Evolutionary conservation across 176 grass and related monocot species (phyloP), one percentile per base, ranked within the genome.

Genomic region (Phoenix roebelenii): DNA sequence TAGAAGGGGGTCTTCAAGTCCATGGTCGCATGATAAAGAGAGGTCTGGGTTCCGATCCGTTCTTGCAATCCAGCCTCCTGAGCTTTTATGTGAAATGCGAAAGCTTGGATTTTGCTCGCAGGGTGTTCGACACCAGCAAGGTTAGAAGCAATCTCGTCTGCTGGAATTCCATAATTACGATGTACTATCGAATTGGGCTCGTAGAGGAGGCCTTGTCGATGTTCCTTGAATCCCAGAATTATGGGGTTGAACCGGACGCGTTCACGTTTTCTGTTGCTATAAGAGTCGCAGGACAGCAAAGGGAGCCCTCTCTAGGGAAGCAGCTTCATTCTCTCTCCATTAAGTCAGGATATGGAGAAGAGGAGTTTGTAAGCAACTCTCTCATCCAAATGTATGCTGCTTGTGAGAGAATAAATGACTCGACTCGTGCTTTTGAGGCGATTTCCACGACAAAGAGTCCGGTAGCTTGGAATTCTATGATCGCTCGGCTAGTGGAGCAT

Each of bases 391-490:
- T 56, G 54, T 56, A 56, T 56, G 54, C 18, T 56, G 54, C 54
- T 56, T 23, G 54, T 56, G 54, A 22, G 54, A 56, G 18, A 23
- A 12, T 56, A 22, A 23, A 56, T 56, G 54, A 56, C 54, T 56
- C 54, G 3, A 22, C 5, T 56, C 22, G 54, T 56, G 54, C 22
- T 56, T 56, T 56, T 56, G 54, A 56, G 54, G 12, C 18, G 54
- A 56, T 56, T 44, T 44, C 35, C 35, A 44, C 0, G 3, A 44
- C 35, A 44, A 12, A 9, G 19, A 64, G 24, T 15, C 61, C 61
- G 5, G 48, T 22, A 7, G 49, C 20, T 49, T 64, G 61, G 61
- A 64, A 64, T 51, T 51, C 44, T 23, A 64, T 64, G 30, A 64
- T 64, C 39, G 7, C 61, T 3, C 39, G 18, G 30, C 20, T 64